A percentile compares a stretch with the other conserved stretches of the same genome.
phyloP scores from a whole-genome alignment of 1,284 basidiomycete species.

The Microstroma glucosiphilum region DNA sequence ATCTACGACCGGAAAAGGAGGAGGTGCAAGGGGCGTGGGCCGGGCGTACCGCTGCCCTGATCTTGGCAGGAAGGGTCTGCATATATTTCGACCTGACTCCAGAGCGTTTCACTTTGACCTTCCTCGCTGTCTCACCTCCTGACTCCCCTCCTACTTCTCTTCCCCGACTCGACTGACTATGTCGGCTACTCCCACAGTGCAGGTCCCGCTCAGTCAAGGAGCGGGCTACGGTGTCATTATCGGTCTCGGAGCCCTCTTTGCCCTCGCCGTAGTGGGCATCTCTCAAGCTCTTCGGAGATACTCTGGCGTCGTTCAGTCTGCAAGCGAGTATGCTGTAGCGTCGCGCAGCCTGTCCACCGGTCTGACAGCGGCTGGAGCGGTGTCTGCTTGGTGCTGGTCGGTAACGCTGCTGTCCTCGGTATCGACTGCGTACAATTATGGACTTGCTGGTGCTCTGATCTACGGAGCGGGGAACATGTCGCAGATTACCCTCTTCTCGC shows the following conservation, averaged over 20 bases:
- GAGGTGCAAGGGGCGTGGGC: too few relatives aligned
- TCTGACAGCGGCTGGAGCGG: constrained; percentile 37
- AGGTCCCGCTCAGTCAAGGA: constrained; percentile 35
- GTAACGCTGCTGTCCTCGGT: constrained; percentile 30
- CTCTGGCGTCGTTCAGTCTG: constrained; percentile 25
- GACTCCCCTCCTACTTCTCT: too few relatives aligned
- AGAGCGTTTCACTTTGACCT: too few relatives aligned
- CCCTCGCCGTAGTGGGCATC: constrained; percentile 36
- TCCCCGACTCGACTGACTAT: too few relatives aligned
- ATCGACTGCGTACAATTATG: constrained; percentile 41
- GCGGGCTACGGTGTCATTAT: constrained; percentile 47
- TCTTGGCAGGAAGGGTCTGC: too few relatives aligned
- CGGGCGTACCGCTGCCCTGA: too few relatives aligned
- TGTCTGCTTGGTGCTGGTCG: constrained; percentile 26
- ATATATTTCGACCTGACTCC: too few relatives aligned
- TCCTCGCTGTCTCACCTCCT: too few relatives aligned
- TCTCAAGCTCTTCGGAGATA: constrained; percentile 27
- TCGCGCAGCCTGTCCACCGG: constrained; percentile 35
- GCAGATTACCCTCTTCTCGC: constrained; percentile 37
- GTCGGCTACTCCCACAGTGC: too few relatives aligned
- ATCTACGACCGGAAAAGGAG: too few relatives aligned
- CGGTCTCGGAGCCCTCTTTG: constrained; percentile 44
- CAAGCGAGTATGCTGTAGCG: constrained; percentile 35
- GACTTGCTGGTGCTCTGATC: constrained; percentile 38
- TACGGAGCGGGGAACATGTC: constrained; percentile 39